These are phyloP conservation scores for Paspalum notatum DNA, from an alignment of 176 grass and related monocot species.

Conservation along the genomic window DNA sequence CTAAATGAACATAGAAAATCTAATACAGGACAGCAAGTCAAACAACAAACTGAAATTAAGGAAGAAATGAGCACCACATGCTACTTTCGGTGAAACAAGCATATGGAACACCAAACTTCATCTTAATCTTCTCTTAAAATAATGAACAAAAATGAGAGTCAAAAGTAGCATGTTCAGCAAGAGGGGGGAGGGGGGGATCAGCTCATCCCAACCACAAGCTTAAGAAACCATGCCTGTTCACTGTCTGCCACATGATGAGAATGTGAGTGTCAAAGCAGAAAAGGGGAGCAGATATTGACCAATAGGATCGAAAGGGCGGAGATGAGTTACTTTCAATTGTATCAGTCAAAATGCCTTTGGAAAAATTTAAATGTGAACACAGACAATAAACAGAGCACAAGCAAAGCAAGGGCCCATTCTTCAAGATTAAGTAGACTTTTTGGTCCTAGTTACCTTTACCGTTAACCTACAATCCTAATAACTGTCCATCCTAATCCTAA, in stretches of 20 bases:
- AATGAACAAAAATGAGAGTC: not conserved
- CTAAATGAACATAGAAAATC: not conserved
- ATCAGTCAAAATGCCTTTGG: slow-evolving; percentile 19
- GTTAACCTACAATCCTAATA: not conserved
- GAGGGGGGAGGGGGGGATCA: not conserved
- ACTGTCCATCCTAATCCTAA: not conserved
- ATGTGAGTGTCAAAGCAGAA: not conserved
- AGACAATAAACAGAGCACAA: not conserved
- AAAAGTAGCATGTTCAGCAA: not conserved
- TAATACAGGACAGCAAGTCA: not conserved
- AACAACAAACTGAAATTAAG: not conserved
- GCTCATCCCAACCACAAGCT: not conserved
- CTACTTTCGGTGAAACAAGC: not conserved
- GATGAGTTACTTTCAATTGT: not conserved
- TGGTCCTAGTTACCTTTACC: not conserved
- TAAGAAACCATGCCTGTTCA: not conserved
- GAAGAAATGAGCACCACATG: slow-evolving; percentile 9
- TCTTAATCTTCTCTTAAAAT: not conserved
- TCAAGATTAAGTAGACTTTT: not conserved
- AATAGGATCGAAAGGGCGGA: not conserved
- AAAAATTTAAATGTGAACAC: not conserved
- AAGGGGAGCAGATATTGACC: not conserved
- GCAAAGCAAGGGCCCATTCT: not conserved
- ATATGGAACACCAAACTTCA: not conserved
- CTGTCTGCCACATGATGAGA: not conserved